Base-by-base conservation (phyloP, 2,329 filamentous ascomycete species). In the Magnaporthiopsis incrustans region DNA sequence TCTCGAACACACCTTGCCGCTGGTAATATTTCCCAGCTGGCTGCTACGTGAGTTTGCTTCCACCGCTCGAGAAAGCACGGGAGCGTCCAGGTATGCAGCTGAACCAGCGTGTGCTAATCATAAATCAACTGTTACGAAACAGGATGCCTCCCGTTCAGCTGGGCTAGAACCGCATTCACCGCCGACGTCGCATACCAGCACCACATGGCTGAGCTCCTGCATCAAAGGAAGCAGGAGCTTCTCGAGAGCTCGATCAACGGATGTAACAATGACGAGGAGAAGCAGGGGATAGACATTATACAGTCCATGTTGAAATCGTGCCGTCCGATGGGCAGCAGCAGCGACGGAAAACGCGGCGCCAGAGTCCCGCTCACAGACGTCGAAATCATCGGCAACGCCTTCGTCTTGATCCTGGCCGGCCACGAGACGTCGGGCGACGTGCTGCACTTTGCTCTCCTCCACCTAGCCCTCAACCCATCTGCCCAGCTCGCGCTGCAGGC, bases 391-490 rank as follows among this genome's bases (percentile, higher is more conserved):
- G 89, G 89, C 62, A 92, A 92, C 71, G 85, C 89, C 26, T 89
- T 88, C 67, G 78, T 88, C 69, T 85, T 87, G 75, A 80, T 85
- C 66, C 79, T 93, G 1, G 90, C 91, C 0, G 91, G 91, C 15
- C 90, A 95, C 74, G 91, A 95, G 74, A 93, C 90, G 1, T 89
- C 89, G 2, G 90, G 90, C 60, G 91, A 90, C 73, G 83, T 85
- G 4, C 79, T 92, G 56, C 88, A 93, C 75, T 92, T 90, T 72
- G 81, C 86, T 2, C 75, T 92, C 4, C 72, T 91, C 50, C 82
- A 86, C 68, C 81, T 94, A 7, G 90, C 90, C 18, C 82, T 85
- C 69, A 82, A 88, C 69, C 85, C 85, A 7, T 74, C 78, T 1
- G 82, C 82, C 1, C 91, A 95, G 71, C 81, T 83, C 30, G 79